Base-by-base conservation (phyloP, 2,329 filamentous ascomycete species). In the Tolypocladium paradoxum region DNA sequence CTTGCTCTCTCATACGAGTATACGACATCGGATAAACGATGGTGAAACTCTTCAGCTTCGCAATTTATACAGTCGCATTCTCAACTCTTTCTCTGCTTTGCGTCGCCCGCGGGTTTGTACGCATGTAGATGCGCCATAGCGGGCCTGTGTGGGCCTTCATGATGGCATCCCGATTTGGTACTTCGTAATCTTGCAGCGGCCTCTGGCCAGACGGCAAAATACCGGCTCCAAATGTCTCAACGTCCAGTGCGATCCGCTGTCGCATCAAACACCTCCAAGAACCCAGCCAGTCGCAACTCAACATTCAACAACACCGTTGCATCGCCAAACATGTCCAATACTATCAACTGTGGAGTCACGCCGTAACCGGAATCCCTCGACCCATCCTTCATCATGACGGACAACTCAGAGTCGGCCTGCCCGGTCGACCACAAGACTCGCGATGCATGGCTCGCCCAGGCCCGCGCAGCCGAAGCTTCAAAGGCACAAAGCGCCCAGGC, bases 381-480 rank as follows among this genome's bases (percentile, higher is more conserved):
- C 9, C 40, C 18, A 2, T 33, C 43, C 27, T 20, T 12, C 14
- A 45, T 34, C 43, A 70, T 68, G 67, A 57, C 63, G 38, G 48
- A 62, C 52, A 56, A 55, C 43, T 46, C 58, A 48, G 56, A 62
- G 22, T 57, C 62, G 58, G 76, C 76, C 54, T 97, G 93, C 64
- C 93, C 93, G 6, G 90, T 97, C 64, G 91, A 97, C 72, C 87
- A 91, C 72, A 88, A 89, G 64, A 87, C 90, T 51, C 86, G 93
- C 62, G 87, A 90, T 63, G 83, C 86, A 62, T 99, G 92, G 92
- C 79, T 97, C 37, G 76, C 79, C 54, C 83, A 89, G 65, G 83
- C 85, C 40, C 74, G 72, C 57, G 70, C 81, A 65, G 72, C 77
- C 68, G 71, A 71, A 62, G 60, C 69, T 57, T 58, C 70, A 62